Conservation (phyloP, 2,329 filamentous ascomycete species). For the Trichoderma polysporum region DNA sequence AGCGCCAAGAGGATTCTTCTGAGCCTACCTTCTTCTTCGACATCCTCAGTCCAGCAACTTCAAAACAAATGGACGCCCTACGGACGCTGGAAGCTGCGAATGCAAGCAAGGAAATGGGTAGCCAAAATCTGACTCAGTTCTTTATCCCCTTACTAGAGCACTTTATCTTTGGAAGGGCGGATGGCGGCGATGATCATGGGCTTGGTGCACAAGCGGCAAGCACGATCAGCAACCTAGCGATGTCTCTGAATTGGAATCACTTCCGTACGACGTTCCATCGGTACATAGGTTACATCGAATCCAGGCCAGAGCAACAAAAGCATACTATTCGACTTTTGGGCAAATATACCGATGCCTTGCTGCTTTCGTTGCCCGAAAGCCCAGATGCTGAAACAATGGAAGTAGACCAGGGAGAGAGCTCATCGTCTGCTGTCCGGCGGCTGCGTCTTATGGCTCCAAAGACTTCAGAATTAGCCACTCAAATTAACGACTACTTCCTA, state of each 20-base stretch:
- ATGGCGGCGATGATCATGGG: constrained; percentile 75
- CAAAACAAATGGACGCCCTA: constrained; percentile 80
- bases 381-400: constrained; percentile 43
- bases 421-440: constrained; percentile 34
- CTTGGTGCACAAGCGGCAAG: constrained; percentile 83
- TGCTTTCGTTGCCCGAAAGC: constrained; percentile 49
- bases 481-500: constrained; percentile 73
- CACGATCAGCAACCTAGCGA: constrained; percentile 72
- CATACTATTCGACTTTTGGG: constrained; percentile 79
- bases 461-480: constrained; percentile 64
- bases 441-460: constrained; percentile 67
- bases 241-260: constrained; percentile 84
- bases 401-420: constrained; percentile 36
- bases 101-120: constrained; percentile 61
- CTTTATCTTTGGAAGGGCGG: constrained; percentile 81
- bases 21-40: constrained; percentile 85
- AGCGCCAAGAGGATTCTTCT: constrained; percentile 61
- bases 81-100: constrained; percentile 72
- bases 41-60: constrained; percentile 83
- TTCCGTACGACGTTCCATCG: constrained; percentile 81
- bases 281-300: constrained; percentile 78
- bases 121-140: constrained; percentile 78
- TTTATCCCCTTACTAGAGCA: constrained; percentile 92
- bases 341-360: constrained; percentile 75
- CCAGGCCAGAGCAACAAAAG: constrained; percentile 81